Base-by-base conservation (phyloP, 345 rosid species). In the Diplotaxis tenuifolia region DNA sequence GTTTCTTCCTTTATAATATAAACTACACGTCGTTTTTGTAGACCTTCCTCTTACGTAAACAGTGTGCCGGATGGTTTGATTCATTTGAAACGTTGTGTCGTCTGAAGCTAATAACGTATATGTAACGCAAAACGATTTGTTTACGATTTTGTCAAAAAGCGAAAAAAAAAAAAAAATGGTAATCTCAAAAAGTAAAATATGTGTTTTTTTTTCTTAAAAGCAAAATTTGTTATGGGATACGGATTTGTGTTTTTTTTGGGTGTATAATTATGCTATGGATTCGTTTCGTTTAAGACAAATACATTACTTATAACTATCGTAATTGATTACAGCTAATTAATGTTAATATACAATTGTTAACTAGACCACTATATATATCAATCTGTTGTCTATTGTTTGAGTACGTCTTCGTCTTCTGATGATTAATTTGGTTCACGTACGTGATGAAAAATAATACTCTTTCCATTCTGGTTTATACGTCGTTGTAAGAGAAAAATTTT, bases 261-360 rank as follows among this genome's bases (percentile, higher is more conserved):
- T 58, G 69, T 54, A 42, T 6, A 27, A 1, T 63, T 34, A 45
- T 45, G 65, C 36, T 42, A 45, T 63, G n/a, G 75, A 76, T 63
- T 76, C 75, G 61, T 56, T 70, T 70, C 55, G 42, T 45, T 38
- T 22, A 63, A 63, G 20, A 40, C 0, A 20, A 38, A 58, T 67
- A 45, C 7, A 10, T 29, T 15, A 47, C 34, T 62, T 18, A 49
- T 12, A 52, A 29, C 62, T 12, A 53, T 62, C 11, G 4, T 54
- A 28, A 54, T 62, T 12, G 65, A 75, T 69, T 55, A 75, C 79
- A 69, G 75, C 70, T 69, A 75, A 11, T 47, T 55, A 69, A 40
- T 25, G 8, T 38, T 16, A 19, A 15, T 34, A 28, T 40, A 62
- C 54, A 62, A 40, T 52, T 49, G 15, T 47, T 45, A 60, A 28